Evolutionary conservation across 2,329 filamentous ascomycete genomes (phyloP), one percentile per base, ranked within the genome.

Genomic region (Cordyceps tenuipes): DNA sequence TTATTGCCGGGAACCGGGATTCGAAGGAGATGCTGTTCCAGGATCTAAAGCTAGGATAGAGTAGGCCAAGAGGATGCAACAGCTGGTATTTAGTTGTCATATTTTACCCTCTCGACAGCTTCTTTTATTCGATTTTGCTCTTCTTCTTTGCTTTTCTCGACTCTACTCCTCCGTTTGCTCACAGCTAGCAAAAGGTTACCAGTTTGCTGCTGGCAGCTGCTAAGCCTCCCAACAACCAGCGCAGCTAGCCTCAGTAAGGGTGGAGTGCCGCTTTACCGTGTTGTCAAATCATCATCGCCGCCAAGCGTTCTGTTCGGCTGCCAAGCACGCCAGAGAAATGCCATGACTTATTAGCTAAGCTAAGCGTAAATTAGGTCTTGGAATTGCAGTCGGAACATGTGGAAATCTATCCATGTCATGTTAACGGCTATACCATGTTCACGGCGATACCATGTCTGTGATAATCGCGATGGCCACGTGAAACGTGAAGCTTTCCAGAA

Each of bases 291-390:
- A 55, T 6, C 51, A 51, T 49, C 34, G 41, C 51, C 51, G 58
- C 58, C 58, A 60, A 60, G 58, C 50, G 51, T 60, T 36, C 53
- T 49, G 36, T 43, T 50, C 51, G 58, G 58, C 51, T 60, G 58
- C 58, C 58, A 60, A 60, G 58, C 39, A 46, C 46, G 17, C 15
- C 17, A 7, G 39, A 57, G 10, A 50, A 49, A 19, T 57, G 44
- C 31, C 44, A 49, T 10, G 44, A 34, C 44, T 43, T 43, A n/a
- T n/a, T n/a, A n/a, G n/a, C n/a, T n/a, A n/a, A 26, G 41, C 54
- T 44, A 57, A 57, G 55, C 55, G 36, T 43, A 48, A 56, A 56
- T 56, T 56, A 29, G 19, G 13, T 10, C n/a, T 55, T n/a, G 41
- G 36, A 55, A 55, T 46, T 17, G 26, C 23, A 31, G 43, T 8